Base-by-base conservation (phyloP, 2,329 filamentous ascomycete genomes). In the Aureobasidium sp. region DNA sequence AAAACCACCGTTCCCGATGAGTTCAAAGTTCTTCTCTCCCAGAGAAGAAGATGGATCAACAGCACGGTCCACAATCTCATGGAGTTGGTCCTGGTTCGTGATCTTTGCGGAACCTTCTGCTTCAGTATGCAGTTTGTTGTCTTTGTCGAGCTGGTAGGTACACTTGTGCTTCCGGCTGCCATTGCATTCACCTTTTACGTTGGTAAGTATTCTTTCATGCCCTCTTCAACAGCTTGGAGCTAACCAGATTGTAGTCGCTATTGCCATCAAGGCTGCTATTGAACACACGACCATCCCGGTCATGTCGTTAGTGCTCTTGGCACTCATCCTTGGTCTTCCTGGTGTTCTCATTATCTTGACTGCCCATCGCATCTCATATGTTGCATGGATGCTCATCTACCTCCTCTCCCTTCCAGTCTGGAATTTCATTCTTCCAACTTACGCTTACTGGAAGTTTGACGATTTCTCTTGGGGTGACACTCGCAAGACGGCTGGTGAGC, bases 111-210 rank as follows among this genome's bases (percentile, higher is more conserved):
- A 66, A 99, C 94, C 3, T 99, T 99, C 79, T 99, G 95, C 80
- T 99, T 99, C 80, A 96, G 90, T 74, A 99, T 99, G 94, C 94
- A 99, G 76, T 99, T 99, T 72, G 87, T 99, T 65, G 88, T 99
- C 64, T 95, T 92, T 72, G 89, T 99, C 70, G 94, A 99, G 76
- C 81, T 99, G 60, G 83, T 97, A 60, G 94, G 94, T 68, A 99
- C 95, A 1, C 80, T 99, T 58, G 94, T 99, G 11, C 81, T 99
- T 23, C 94, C 94, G 2, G 95, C 94, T 49, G 95, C 95, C 66
- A 97, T 99, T 72, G 87, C 89, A 3, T 99, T 99, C 74, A 99
- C 94, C 21, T 85, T 97, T 72, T 99, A 99, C 75, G 87, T 99
- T 69, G 85, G 88, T 92, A 84, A 83, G 88, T 83, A 53, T 53